Evolutionary conservation across 768 basidiomycete species (phyloP).

Genomic region (Boletus rex-veris): DNA sequence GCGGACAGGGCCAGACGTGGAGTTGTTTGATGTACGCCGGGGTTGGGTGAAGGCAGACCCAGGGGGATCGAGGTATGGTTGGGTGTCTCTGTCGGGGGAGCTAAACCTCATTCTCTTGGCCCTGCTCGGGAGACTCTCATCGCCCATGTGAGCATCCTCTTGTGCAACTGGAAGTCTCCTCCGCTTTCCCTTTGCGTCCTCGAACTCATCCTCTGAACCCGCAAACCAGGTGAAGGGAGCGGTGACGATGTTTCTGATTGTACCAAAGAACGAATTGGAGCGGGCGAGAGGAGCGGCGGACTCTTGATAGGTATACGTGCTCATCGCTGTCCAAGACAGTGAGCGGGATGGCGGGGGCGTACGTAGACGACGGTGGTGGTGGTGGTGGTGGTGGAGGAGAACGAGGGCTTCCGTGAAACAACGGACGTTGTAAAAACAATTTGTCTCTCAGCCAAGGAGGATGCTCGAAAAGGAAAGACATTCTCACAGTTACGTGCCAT

Average conservation of each 20-base stretch:
- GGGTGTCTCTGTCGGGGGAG: conserved; percentile 43
- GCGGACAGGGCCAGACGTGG: conserved; percentile 20
- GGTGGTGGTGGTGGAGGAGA: conserved; percentile 20
- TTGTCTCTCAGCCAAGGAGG: conserved; percentile 1
- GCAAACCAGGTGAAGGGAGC: conserved; percentile 58
- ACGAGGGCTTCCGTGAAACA: conserved; percentile 16
- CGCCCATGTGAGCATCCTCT: conserved; percentile 27
- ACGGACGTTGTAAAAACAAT: conserved; percentile 19
- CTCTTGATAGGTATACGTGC: conserved; percentile 27
- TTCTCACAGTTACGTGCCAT: conserved; percentile 8
- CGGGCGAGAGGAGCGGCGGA: conserved; percentile 41
- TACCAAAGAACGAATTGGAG: conserved; percentile 56
- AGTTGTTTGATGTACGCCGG: conserved; percentile 17
- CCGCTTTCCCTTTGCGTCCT: conserved; percentile 53
- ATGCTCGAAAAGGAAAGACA: conserved; percentile 4
- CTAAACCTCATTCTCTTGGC: conserved; percentile 53
- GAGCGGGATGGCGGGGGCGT: conserved; percentile 18
- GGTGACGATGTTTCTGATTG: conserved; percentile 64
- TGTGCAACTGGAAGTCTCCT: conserved; percentile 38
- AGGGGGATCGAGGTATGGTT: conserved; percentile 56
- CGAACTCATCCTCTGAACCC: conserved; percentile 46
- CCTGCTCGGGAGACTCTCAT: conserved; percentile 32
- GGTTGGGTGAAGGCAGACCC: conserved; percentile 38
- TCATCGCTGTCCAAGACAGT: conserved; percentile 24
- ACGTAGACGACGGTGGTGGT: conserved; percentile 14